Evolutionary conservation across 345 rosid species (phyloP).

Genomic region (Rhodamnia rubescens): DNA sequence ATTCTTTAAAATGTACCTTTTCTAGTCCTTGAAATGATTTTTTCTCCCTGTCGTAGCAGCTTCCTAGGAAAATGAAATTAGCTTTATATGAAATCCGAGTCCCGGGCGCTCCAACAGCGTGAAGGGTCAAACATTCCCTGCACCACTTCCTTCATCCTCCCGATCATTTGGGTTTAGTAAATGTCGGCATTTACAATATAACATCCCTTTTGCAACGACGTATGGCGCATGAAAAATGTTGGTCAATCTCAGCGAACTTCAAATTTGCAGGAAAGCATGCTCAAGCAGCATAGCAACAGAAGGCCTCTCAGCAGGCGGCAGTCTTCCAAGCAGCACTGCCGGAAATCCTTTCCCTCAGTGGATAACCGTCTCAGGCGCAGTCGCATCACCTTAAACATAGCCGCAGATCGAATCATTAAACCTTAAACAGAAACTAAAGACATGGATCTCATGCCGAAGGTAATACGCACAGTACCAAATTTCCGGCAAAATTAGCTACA

Average conservation of each 20-base stretch:
- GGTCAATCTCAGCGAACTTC: neutral
- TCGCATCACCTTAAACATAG: slow-evolving; percentile 78
- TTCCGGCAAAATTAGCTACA: neutral
- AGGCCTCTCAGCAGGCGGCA: slow-evolving; percentile 77
- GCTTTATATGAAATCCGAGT: no score
- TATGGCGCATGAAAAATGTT: neutral
- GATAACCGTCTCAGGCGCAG: slow-evolving; percentile 60
- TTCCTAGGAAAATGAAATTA: no score
- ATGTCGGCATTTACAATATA: neutral
- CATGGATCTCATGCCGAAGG: neutral
- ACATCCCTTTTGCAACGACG: neutral
- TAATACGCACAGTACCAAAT: neutral
- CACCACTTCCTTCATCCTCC: no score
- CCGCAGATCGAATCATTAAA: slow-evolving; percentile 31
- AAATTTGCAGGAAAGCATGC: slow-evolving; percentile 55
- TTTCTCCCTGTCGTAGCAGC: no score
- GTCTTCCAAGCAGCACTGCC: slow-evolving; percentile 54
- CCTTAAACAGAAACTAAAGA: neutral
- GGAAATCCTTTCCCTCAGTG: slow-evolving; percentile 71
- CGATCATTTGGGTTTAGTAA: no score
- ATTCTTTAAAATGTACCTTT: no score
- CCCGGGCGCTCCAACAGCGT: no score
- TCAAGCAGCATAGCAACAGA: slow-evolving; percentile 56
- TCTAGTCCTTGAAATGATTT: no score
- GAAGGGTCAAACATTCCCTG: no score